Evolutionary conservation across 2,329 filamentous ascomycete species (phyloP).

Genomic region (Trichoderma arundinaceum): DNA sequence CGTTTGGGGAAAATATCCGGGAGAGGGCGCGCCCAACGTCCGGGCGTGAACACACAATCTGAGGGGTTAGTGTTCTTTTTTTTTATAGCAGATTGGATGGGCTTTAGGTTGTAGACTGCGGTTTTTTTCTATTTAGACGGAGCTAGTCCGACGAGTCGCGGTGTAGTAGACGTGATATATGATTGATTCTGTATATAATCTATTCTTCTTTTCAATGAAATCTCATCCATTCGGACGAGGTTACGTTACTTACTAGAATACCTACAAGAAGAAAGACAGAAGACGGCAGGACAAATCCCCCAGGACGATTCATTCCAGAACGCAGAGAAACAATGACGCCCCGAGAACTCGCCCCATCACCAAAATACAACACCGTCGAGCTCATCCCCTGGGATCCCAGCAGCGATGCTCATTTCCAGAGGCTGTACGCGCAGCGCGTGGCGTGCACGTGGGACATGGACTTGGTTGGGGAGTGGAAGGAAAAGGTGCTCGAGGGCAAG

Average conservation of each 20-base stretch:
- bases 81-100: no score
- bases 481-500: constrained; percentile 43
- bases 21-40: not conserved
- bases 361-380: constrained; percentile 27
- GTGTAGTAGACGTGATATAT: no score
- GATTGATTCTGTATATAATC: no score
- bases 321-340: constrained; percentile 3
- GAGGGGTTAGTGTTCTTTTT: not conserved
- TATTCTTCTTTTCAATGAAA: no score
- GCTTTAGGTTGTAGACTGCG: no score
- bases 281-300: no score
- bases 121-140: no score
- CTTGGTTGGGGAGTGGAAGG: constrained; percentile 45
- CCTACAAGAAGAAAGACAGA: not conserved
- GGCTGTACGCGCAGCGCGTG: constrained; percentile 52
- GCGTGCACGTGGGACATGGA: constrained; percentile 53
- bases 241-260: no score
- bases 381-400: constrained; percentile 54
- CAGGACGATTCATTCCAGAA: no score
- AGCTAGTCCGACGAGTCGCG: no score
- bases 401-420: constrained; percentile 47
- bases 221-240: no score
- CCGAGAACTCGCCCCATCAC: not conserved
- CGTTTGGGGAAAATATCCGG: not conserved
- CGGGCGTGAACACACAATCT: not conserved